These are phyloP conservation scores for Eucalyptus sp. DNA, from an alignment of 345 rosid species.

Conservation along the genomic window DNA sequence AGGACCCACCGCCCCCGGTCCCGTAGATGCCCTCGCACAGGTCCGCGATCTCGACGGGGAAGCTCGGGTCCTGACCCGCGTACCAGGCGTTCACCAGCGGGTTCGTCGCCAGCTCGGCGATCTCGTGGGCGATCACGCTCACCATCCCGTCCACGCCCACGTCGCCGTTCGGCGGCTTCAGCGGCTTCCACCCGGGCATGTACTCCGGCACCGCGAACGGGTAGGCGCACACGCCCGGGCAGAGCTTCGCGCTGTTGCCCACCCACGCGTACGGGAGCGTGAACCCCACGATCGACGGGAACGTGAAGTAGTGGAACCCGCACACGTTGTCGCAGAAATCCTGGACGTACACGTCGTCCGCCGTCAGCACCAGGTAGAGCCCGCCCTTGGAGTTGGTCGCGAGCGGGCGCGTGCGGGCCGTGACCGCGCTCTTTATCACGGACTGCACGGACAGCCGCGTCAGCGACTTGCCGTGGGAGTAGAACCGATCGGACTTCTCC, in stretches of 20 bases:
- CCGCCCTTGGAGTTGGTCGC: conserved; percentile 70
- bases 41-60: conserved; percentile 92
- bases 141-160: conserved; percentile 93
- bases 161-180: conserved; percentile 80
- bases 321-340: conserved; percentile 93
- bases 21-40: conserved; percentile 97
- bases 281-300: conserved; percentile 90
- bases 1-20: conserved; percentile 96
- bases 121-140: conserved; percentile 89
- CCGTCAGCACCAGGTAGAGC: conserved; percentile 65
- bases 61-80: conserved; percentile 81
- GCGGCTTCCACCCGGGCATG: conserved; percentile 56
- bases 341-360: conserved; percentile 89
- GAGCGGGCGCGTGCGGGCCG: conserved; percentile 51
- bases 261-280: conserved; percentile 97
- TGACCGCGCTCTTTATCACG: conserved; percentile 74
- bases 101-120: conserved; percentile 92
- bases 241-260: conserved; percentile 78
- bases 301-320: conserved; percentile 94
- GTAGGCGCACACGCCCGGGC: conserved; percentile 93
- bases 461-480: conserved; percentile 79
- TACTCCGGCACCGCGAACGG: conserved; percentile 72
- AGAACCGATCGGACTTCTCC: conserved; percentile 87
- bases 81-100: conserved; percentile 97
- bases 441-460: conserved; percentile 80